These are phyloP conservation scores for Hsuehochloa calcarea DNA, from an alignment of 176 grass and related monocot genomes.

Conservation along the genomic window DNA sequence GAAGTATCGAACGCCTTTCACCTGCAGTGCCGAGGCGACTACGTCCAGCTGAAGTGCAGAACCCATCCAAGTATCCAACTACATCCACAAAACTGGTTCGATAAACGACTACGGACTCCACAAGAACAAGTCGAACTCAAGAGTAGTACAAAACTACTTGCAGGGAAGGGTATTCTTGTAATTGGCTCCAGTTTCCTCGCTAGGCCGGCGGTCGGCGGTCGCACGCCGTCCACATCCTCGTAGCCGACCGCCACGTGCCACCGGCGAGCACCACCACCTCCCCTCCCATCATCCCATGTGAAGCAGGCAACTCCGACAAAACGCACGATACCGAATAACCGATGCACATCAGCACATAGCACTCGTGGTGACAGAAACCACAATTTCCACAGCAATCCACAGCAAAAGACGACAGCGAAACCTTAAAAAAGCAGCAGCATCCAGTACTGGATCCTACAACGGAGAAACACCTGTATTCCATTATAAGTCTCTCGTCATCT, in stretches of 20 bases:
- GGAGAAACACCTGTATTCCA: conserved; percentile 35
- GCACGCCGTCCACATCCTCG: background rate
- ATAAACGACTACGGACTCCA: background rate
- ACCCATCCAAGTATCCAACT: background rate
- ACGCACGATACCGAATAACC: background rate
- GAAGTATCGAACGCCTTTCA: background rate
- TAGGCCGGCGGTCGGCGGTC: background rate
- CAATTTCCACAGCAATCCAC: background rate
- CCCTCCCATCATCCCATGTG: conserved; percentile 14
- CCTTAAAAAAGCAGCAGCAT: background rate
- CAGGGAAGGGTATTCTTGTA: background rate
- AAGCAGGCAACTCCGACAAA: conserved; percentile 24
- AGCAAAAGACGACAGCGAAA: conserved; percentile 2
- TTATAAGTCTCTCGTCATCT: conserved; percentile 27
- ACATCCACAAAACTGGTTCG: background rate
- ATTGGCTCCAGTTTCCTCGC: background rate
- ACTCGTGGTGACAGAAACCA: background rate
- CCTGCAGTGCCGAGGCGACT: background rate
- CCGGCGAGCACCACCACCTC: background rate
- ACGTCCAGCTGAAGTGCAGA: background rate
- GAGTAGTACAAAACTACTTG: background rate
- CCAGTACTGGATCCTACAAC: background rate
- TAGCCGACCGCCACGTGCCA: conserved; percentile 11
- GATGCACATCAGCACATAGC: background rate
- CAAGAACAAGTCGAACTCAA: background rate